Evolutionary conservation across 2,329 filamentous ascomycete genomes (phyloP).

Genomic region (Botrytis tulipae): DNA sequence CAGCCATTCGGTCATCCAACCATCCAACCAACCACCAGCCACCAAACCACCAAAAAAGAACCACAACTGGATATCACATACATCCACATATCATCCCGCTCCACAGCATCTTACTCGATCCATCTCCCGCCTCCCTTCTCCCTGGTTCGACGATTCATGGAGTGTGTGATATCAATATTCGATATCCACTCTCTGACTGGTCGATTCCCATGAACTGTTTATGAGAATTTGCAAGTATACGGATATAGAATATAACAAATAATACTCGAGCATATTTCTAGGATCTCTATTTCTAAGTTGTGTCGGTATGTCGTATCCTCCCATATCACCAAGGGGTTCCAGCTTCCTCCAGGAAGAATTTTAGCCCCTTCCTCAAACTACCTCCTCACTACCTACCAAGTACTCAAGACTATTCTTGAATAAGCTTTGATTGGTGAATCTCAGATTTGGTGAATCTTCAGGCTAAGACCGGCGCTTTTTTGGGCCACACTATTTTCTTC

Average conservation of each 20-base stretch:
- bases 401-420: neutral
- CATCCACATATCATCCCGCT: neutral
- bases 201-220: neutral
- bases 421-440: conserved; percentile 1
- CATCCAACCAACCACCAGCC: neutral
- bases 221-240: neutral
- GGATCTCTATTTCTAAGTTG: neutral
- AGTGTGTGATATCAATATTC: neutral
- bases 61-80: conserved; percentile 13
- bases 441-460: neutral
- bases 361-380: conserved; percentile 4
- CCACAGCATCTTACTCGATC: conserved; percentile 3
- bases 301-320: neutral
- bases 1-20: neutral
- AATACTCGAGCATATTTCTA: neutral
- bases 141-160: conserved; percentile 17
- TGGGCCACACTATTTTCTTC: neutral
- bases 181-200: neutral
- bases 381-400: neutral
- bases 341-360: conserved; percentile 7
- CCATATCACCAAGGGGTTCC: neutral
- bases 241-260: neutral
- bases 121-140: neutral
- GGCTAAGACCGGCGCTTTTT: conserved; percentile 4
- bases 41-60: neutral